These are phyloP conservation scores for Tolypocladium ophioglossoides DNA, from an alignment of 2,329 filamentous ascomycete species.

Conservation along the genomic window DNA sequence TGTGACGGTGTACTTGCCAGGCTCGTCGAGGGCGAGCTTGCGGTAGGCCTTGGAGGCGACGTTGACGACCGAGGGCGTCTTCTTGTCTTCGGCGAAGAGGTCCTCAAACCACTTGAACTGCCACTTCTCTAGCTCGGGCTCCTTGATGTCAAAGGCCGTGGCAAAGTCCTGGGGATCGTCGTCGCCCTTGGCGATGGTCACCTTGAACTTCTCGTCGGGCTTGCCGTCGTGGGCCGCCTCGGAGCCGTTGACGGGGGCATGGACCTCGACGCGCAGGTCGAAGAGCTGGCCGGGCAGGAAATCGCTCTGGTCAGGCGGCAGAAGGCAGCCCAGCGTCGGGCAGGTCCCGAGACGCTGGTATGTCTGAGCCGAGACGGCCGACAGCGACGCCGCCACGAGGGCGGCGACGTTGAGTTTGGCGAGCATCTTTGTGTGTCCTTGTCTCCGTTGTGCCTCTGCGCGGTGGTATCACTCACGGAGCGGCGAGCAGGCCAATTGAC, in stretches of 20 bases:
- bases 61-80: slow-evolving; percentile 62
- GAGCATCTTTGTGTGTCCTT: slow-evolving; percentile 16
- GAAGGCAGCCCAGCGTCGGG: slow-evolving; percentile 46
- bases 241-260: slow-evolving; percentile 71
- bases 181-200: slow-evolving; percentile 60
- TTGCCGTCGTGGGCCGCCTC: slow-evolving; percentile 60
- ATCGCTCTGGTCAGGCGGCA: slow-evolving; percentile 58
- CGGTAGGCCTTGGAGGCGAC: slow-evolving; percentile 73
- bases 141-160: slow-evolving; percentile 57
- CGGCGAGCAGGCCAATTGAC: background rate
- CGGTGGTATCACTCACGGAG: background rate
- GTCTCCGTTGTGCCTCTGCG: background rate
- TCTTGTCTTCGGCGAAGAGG: slow-evolving; percentile 63
- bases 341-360: slow-evolving; percentile 50
- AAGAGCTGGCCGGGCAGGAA: slow-evolving; percentile 79
- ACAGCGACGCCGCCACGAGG: slow-evolving; percentile 22
- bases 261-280: slow-evolving; percentile 73
- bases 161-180: slow-evolving; percentile 41
- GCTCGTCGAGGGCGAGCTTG: slow-evolving; percentile 63
- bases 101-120: slow-evolving; percentile 80
- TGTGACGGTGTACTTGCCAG: slow-evolving; percentile 68
- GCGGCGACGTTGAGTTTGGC: slow-evolving; percentile 25
- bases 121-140: slow-evolving; percentile 71
- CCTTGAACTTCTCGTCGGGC: slow-evolving; percentile 65
- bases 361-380: slow-evolving; percentile 41